Evolutionary conservation across 73 alveolate genomes (phyloP).

Genomic region (Paramecium sonneborni): DNA sequence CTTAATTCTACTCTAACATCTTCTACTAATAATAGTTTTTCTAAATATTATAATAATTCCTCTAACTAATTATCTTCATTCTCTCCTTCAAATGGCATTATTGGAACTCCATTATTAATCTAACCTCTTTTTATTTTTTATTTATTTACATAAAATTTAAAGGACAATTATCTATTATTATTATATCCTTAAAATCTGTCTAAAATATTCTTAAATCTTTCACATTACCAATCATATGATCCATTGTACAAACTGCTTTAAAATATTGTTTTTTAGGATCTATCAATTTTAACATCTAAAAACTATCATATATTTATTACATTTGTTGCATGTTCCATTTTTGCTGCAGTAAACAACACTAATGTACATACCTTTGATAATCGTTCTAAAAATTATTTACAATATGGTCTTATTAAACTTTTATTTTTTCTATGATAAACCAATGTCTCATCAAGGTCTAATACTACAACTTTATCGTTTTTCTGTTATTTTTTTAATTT

Average conservation of each 20-base stretch:
- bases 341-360: conserved; percentile 27
- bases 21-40: background rate
- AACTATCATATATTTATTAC: background rate
- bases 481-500: background rate
- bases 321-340: background rate
- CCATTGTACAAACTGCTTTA: background rate
- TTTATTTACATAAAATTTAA: background rate
- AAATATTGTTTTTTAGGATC: conserved; percentile 18
- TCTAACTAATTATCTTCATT: background rate
- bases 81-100: conserved; percentile 24
- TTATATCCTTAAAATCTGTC: background rate
- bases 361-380: background rate
- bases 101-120: conserved; percentile 10
- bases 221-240: background rate
- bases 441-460: conserved; percentile 48
- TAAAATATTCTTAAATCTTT: conserved; percentile 22
- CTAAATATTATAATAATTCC: background rate
- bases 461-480: background rate
- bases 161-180: background rate
- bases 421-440: background rate
- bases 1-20: background rate
- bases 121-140: background rate
- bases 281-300: conserved; percentile 17
- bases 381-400: background rate
- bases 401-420: background rate